Base-by-base conservation (phyloP, 495 filamentous ascomycete species). In the Aspergillus ellipticus region DNA sequence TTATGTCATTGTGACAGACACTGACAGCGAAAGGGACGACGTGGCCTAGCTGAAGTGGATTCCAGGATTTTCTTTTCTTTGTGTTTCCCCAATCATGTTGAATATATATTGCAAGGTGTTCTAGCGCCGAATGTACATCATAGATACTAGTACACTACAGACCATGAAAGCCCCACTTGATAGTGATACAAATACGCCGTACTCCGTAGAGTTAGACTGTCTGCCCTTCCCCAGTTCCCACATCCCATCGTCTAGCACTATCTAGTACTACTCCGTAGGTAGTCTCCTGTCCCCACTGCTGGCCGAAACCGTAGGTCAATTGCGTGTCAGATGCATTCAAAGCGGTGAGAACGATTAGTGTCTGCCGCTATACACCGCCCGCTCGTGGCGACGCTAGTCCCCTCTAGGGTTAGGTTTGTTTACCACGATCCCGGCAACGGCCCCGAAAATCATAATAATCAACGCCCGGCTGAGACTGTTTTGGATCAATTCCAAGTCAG, bases 381-480 rank as follows among this genome's bases (percentile, higher is more conserved):
- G 26, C 4, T 22, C 10, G 9, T 24, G 37, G 29, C 20, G 17
- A n/a, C 54, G 39, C 64, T 51, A 69, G 41, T 56, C 73, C 67
- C 0, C 24, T 61, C 59, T 21, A 11, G 63, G 69, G 6, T 60
- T 74, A 71, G 66, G 57, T 69, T 66, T 74, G 72, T 77, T 76
- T 75, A 74, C 66, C 47, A 13, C 45, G 57, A 57, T 52, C 62
- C 64, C 54, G 64, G 72, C 71, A 75, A 76, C 74, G 49, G 58
- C 39, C 24, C 50, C 54, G 45, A 48, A 64, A 66, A 63, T 46
- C 54, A 62, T 31, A 57, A 58, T 61, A 63, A 65, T 60, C 56
- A 61, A 54, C 53, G 24, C 42, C 33, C 37, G 42, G n/a, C 17
- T 20, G 21, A 26, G 9, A 21, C 43, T 21, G 26, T 33, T 35